phyloP scores from a whole-genome alignment of 2,329 filamentous ascomycete genomes.

The Allantophomopsis cytisporea region DNA sequence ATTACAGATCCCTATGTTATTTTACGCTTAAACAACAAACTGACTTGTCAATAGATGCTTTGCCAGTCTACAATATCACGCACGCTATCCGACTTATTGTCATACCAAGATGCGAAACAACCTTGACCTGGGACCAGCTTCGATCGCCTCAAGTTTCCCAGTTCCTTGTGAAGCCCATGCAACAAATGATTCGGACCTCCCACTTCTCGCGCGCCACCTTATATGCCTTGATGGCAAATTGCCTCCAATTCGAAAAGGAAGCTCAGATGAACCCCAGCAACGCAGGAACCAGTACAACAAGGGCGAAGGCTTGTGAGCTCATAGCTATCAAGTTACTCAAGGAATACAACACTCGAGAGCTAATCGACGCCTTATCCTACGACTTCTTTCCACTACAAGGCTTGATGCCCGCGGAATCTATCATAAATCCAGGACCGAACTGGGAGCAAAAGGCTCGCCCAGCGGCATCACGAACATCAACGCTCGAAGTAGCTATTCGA shows the following conservation, averaged over 20 bases:
- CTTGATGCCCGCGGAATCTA: conserved; percentile 34
- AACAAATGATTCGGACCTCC: conserved; percentile 69
- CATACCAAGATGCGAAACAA: conserved; percentile 77
- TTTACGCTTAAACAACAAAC: not conserved
- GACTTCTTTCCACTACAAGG: conserved; percentile 91
- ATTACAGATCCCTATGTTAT: not conserved
- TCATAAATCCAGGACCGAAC: conserved; percentile 19
- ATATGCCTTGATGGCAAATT: conserved; percentile 87
- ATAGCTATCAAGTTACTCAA: conserved; percentile 80
- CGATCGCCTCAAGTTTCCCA: conserved; percentile 93
- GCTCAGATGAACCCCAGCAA: conserved; percentile 70
- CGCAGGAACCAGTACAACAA: conserved; percentile 68
- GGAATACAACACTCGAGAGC: conserved; percentile 77
- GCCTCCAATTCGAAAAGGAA: conserved; percentile 85
- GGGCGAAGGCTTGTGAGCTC: conserved; percentile 81
- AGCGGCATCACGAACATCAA: conserved; percentile 67
- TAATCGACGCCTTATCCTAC: conserved; percentile 89
- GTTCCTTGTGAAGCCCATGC: conserved; percentile 90
- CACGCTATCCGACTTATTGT: conserved; percentile 82
- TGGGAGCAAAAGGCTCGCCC: conserved; percentile 29
- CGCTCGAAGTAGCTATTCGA: conserved; percentile 83
- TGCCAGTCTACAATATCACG: conserved; percentile 83
- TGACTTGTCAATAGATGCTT: conserved; percentile 44
- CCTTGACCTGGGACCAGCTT: conserved; percentile 86
- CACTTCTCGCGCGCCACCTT: conserved; percentile 80